Base-by-base conservation (phyloP, 768 basidiomycete genomes). In the Tylopilus plumbeoviolaceoides region DNA sequence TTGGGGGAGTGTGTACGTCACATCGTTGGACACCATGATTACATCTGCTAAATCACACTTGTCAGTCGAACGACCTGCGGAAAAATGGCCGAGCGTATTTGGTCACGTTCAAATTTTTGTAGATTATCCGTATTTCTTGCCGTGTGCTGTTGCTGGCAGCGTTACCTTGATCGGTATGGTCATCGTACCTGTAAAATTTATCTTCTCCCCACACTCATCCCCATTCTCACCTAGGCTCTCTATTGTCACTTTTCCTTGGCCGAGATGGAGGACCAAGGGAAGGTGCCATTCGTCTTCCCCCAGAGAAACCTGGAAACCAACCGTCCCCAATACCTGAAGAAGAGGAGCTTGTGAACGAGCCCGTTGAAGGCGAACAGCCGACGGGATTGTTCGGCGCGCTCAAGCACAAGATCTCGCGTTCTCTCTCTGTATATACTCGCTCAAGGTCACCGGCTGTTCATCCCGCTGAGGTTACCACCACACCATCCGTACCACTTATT, bases 191-290 rank as follows among this genome's bases (percentile, higher is more conserved):
- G 38, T 39, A 12, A 38, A 27, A 7, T 28, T 30, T 20, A 4
- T 25, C 17, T 33, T 33, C n/a, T 31, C 14, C 9, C 11, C 15
- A 12, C 11, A 12, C 58, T 61, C 23, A 30, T 8, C 30, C 30
- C 10, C 27, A 61, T 14, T 18, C 20, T 2, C 31, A 10, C 30
- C 6, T 51, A 90, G 95, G 95, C n/a, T 87, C 91, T 4, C 58
- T 97, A 48, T 76, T 98, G 30, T 85, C 87, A 0, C 83, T 91
- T 59, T 97, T 98, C 77, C 82, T 99, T 40, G 89, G 84, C 17
- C 85, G 78, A 52, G 94, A 99, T 65, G 97, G 92, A 49, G 95
- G 95, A 10, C 89, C 93, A 15, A 80, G 90, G 49, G 82, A 89
- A 59, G 89, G 91, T 5, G 82, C 86, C 0, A 97, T 99, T 54